These are phyloP conservation scores for Alternaria arborescens DNA, from an alignment of 2,329 filamentous ascomycete species.

Conservation along the genomic window DNA sequence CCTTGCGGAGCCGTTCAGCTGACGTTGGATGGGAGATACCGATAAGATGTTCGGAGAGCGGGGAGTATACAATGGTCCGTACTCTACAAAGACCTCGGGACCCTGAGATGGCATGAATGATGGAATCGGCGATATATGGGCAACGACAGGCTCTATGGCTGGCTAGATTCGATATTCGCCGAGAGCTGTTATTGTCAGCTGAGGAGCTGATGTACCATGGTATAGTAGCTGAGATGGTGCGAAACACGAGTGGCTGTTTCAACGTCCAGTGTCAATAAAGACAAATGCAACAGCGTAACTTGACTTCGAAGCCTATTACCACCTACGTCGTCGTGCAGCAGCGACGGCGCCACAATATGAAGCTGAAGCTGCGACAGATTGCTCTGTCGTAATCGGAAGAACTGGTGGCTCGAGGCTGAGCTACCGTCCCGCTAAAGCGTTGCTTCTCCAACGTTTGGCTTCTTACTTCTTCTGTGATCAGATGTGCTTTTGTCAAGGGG, in stretches of 20 bases:
- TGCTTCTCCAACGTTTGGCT: conserved; percentile 16
- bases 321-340: conserved; percentile 16
- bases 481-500: conserved; percentile 7
- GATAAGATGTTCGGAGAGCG: conserved; percentile 7
- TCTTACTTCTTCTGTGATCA: conserved; percentile 3
- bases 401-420: conserved; percentile 26
- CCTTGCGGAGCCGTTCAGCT: conserved; percentile 2
- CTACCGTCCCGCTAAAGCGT: conserved; percentile 18
- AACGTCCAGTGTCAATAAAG: conserved; percentile 9
- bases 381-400: conserved; percentile 21
- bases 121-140: not conserved
- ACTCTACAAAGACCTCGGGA: not conserved
- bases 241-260: conserved; percentile 13
- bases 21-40: conserved; percentile 5
- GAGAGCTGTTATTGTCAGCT: conserved; percentile 1
- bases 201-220: not conserved
- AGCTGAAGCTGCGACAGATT: conserved; percentile 19
- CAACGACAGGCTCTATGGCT: not conserved
- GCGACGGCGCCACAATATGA: conserved; percentile 20
- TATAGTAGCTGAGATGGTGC: conserved; percentile 5
- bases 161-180: not conserved
- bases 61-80: not conserved
- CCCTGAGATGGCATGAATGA: not conserved
- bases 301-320: not conserved
- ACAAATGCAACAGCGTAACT: conserved; percentile 9